These are phyloP conservation scores for Pugionium dolabratum DNA, from an alignment of 345 rosid genomes.

Conservation along the genomic window DNA sequence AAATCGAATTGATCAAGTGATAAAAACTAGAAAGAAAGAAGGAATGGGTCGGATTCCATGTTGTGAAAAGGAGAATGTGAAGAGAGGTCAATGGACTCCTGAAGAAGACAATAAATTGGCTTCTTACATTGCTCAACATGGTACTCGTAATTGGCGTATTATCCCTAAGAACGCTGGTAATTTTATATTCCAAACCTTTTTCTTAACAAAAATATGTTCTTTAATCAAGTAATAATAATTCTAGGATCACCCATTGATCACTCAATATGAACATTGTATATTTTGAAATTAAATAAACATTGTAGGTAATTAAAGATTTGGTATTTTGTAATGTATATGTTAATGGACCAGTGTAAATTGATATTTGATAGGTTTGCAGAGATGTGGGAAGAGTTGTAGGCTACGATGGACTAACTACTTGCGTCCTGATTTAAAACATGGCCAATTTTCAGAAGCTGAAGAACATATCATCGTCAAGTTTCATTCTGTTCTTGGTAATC, in stretches of 20 bases:
- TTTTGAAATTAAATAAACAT: too few species aligned
- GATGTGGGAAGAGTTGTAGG: slow-evolving; percentile 95
- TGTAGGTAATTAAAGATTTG: neutral
- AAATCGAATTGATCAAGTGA: neutral
- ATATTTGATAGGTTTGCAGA: slow-evolving; percentile 59
- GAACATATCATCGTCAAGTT: slow-evolving; percentile 84
- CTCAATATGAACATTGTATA: too few species aligned
- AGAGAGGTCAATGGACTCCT: slow-evolving; percentile 98
- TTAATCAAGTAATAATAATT: neutral
- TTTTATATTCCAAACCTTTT: neutral
- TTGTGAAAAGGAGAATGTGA: slow-evolving; percentile 90
- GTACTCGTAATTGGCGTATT: slow-evolving; percentile 94
- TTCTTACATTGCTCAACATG: slow-evolving; percentile 88
- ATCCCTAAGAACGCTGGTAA: slow-evolving; percentile 92
- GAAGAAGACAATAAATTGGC: slow-evolving; percentile 96
- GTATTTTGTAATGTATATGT: neutral
- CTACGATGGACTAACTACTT: slow-evolving; percentile 90
- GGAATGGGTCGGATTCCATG: slow-evolving; percentile 91
- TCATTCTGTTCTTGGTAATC: slow-evolving; percentile 89
- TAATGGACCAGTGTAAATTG: slow-evolving; percentile 1
- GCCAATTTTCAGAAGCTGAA: slow-evolving; percentile 70
- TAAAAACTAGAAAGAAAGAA: neutral
- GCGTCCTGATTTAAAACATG: slow-evolving; percentile 86
- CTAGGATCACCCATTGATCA: neutral
- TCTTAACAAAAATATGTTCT: neutral